A percentile compares a stretch with the other conserved stretches of the same genome.
These are phyloP conservation scores for Mycena alexandri DNA, from an alignment of 768 basidiomycete species.

Conservation along the genomic window DNA sequence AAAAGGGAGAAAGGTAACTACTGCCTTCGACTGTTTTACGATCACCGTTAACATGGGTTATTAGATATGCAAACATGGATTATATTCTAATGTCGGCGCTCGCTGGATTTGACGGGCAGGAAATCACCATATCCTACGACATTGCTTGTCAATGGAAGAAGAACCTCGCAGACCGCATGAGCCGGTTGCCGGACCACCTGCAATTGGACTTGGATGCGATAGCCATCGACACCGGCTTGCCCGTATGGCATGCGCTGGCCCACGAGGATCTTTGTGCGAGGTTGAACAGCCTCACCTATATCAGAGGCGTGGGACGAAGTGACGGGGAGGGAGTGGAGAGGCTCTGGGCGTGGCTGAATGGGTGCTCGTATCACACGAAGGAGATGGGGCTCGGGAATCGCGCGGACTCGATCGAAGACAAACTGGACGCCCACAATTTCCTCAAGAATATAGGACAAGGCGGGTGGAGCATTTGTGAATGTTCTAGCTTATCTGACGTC, in stretches of 20 bases:
- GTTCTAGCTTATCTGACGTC: too few relatives aligned
- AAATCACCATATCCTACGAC: conserved; percentile 38
- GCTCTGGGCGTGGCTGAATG: conserved; percentile 45
- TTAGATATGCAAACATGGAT: conserved; percentile 42
- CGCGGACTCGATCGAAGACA: too few relatives aligned
- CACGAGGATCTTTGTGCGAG: conserved; percentile 32
- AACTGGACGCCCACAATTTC: too few relatives aligned
- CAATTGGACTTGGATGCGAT: neutral
- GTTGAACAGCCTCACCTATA: conserved; percentile 26
- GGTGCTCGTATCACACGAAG: conserved; percentile 38
- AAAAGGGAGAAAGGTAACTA: conserved; percentile 40
- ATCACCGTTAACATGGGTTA: neutral
- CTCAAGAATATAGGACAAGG: too few relatives aligned
- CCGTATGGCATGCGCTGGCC: conserved; percentile 31
- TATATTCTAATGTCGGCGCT: conserved; percentile 38
- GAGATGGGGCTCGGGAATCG: conserved; percentile 44
- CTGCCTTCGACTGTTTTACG: too few relatives aligned
- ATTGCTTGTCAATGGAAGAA: conserved; percentile 35
- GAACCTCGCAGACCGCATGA: conserved; percentile 32
- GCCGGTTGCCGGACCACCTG: neutral
- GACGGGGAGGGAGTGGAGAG: conserved; percentile 39
- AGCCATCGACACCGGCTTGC: conserved; percentile 11
- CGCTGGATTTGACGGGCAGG: neutral
- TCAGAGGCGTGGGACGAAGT: conserved; percentile 23
- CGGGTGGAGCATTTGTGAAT: too few relatives aligned